A percentile compares a stretch with the other conserved stretches of the same genome.
phyloP scores from a whole-genome alignment of 2,329 filamentous ascomycete species.

The Botryotinia calthae region DNA sequence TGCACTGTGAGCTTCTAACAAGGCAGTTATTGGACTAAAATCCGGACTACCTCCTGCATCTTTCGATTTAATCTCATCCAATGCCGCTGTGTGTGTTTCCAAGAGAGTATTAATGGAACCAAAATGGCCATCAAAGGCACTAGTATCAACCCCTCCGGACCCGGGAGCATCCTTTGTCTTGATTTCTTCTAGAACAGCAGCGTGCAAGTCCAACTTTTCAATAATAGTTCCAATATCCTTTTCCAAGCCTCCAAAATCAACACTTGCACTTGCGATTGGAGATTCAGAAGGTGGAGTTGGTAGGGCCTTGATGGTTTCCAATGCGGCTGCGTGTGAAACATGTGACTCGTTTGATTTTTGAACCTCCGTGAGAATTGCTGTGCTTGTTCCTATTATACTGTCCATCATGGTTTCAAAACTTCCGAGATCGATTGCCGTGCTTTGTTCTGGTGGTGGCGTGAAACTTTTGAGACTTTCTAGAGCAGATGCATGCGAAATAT shows the following conservation, averaged over 20 bases:
- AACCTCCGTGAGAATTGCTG: constrained; percentile 21
- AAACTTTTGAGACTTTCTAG: constrained; percentile 22
- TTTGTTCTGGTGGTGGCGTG: constrained; percentile 2
- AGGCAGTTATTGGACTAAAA: constrained; percentile 1
- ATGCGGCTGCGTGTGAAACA: constrained; percentile 21
- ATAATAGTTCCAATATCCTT: neutral
- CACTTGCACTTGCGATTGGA: neutral
- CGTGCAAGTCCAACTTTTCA: constrained; percentile 15
- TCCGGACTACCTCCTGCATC: neutral
- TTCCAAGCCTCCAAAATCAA: constrained; percentile 7
- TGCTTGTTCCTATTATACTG: constrained; percentile 19
- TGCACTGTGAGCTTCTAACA: constrained; percentile 16
- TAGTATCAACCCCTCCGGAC: constrained; percentile 13
- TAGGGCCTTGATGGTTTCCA: constrained; percentile 24
- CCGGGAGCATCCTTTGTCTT: constrained; percentile 8
- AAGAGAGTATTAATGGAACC: constrained; percentile 20
- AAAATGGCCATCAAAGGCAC: constrained; percentile 28
- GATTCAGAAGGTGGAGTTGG: neutral
- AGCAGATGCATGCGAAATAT: constrained; percentile 23
- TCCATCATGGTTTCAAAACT: constrained; percentile 21
- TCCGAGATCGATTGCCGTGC: neutral
- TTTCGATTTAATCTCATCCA: constrained; percentile 25
- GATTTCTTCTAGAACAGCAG: constrained; percentile 16
- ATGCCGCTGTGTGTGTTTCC: constrained; percentile 4
- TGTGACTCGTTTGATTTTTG: constrained; percentile 23